Percentiles rank a stretch among this genome's conserved stretches.
These are phyloP conservation scores for Kodamaea kaohsiungensis DNA, from an alignment of 805 yeast species.

Conservation along the genomic window DNA sequence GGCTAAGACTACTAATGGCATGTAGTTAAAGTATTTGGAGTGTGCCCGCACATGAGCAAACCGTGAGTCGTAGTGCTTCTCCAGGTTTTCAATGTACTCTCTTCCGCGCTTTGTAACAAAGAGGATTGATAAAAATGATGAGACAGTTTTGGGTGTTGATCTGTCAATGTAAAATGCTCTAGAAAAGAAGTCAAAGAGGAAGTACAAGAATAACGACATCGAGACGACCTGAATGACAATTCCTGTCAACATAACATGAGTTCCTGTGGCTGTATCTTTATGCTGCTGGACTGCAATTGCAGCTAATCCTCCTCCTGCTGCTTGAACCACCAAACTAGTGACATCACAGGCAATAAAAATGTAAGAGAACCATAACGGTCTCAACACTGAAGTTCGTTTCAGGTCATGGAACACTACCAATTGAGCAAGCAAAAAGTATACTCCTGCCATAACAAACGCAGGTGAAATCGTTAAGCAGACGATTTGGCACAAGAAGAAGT, in stretches of 20 bases:
- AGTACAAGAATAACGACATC: conserved; percentile 19
- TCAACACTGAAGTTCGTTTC: conserved; percentile 1
- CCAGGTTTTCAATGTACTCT: conserved; percentile 19
- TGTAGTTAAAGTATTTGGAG: conserved; percentile 36
- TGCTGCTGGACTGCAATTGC: conserved; percentile 12
- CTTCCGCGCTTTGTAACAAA: conserved; percentile 23
- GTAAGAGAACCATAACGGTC: conserved; percentile 15
- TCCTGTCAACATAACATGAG: conserved; percentile 22
- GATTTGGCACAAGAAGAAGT: conserved; percentile 12
- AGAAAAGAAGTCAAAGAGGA: conserved; percentile 19
- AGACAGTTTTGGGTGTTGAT: neutral
- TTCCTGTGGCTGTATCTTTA: conserved; percentile 14
- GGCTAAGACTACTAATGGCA: conserved; percentile 46
- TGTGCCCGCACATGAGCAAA: conserved; percentile 34
- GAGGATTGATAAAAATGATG: conserved; percentile 19
- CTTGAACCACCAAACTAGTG: conserved; percentile 17
- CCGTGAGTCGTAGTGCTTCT: conserved; percentile 32
- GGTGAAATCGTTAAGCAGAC: conserved; percentile 15
- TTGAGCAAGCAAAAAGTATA: conserved; percentile 14
- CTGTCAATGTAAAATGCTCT: conserved; percentile 16
- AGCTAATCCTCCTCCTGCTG: conserved; percentile 21
- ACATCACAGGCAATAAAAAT: conserved; percentile 15
- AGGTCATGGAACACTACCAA: conserved; percentile 9
- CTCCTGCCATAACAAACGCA: conserved; percentile 15
- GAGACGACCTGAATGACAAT: conserved; percentile 21